phyloP scores from a whole-genome alignment of 2,329 filamentous ascomycete species.

The Monascus ruber region DNA sequence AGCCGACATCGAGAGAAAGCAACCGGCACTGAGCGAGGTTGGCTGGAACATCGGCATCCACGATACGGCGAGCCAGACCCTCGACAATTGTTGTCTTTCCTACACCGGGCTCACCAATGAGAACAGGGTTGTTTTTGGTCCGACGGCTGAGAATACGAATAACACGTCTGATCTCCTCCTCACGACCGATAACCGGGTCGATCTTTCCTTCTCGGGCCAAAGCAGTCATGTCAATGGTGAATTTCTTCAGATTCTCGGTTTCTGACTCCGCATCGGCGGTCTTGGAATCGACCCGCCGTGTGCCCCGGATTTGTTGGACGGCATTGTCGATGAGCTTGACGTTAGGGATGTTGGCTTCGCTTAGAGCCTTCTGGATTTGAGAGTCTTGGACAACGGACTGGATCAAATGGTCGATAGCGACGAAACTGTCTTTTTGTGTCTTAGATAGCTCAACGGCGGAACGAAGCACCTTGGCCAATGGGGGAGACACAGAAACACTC shows the following conservation, averaged over 20 bases:
- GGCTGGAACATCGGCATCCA: slow-evolving; percentile 92
- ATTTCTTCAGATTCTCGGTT: slow-evolving; percentile 92
- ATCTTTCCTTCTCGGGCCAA: slow-evolving; percentile 96
- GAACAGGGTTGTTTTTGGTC: slow-evolving; percentile 97
- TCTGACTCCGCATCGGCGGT: slow-evolving; percentile 85
- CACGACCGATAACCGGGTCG: slow-evolving; percentile 90
- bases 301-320: slow-evolving; percentile 84
- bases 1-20: slow-evolving; percentile 88
- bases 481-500: slow-evolving; percentile 67
- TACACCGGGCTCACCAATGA: slow-evolving; percentile 96
- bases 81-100: slow-evolving; percentile 98
- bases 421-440: slow-evolving; percentile 92
- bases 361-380: slow-evolving; percentile 60
- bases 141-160: slow-evolving; percentile 83
- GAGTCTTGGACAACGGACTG: slow-evolving; percentile 70
- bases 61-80: slow-evolving; percentile 86
- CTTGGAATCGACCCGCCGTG: slow-evolving; percentile 87
- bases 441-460: slow-evolving; percentile 83
- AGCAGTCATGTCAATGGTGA: slow-evolving; percentile 96
- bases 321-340: slow-evolving; percentile 80
- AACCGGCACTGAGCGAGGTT: slow-evolving; percentile 89
- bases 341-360: slow-evolving; percentile 84
- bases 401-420: slow-evolving; percentile 92
- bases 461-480: slow-evolving; percentile 70
- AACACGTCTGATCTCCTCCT: slow-evolving; percentile 88